Percentiles rank a stretch among this genome's conserved stretches.
Evolutionary conservation across 2,329 filamentous ascomycete species (phyloP).

Genomic region (Stagonosporopsis chrysanthemi): DNA sequence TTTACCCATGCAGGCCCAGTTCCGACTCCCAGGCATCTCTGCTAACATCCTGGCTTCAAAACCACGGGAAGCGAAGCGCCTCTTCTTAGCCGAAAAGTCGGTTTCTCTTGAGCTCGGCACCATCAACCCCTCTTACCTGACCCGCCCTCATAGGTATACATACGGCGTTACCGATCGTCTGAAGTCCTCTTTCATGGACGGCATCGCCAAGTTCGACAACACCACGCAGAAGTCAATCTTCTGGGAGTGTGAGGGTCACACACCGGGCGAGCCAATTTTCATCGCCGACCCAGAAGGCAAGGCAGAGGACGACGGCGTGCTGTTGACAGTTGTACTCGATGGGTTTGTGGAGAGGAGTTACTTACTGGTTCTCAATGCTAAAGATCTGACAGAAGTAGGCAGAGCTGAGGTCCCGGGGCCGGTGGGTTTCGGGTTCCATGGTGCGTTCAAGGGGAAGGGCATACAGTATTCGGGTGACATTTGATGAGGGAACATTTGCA

Average conservation of each 20-base stretch:
- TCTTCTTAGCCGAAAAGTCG: slow-evolving; percentile 60
- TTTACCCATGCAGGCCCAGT: slow-evolving; percentile 41
- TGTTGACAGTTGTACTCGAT: slow-evolving; percentile 71
- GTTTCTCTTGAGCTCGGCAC: slow-evolving; percentile 67
- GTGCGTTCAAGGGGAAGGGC: slow-evolving; percentile 55
- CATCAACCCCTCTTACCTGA: slow-evolving; percentile 66
- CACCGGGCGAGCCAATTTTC: slow-evolving; percentile 75
- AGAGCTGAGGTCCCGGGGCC: slow-evolving; percentile 68
- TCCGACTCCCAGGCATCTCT: slow-evolving; percentile 47
- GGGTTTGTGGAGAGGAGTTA: slow-evolving; percentile 67
- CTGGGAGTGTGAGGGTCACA: slow-evolving; percentile 69
- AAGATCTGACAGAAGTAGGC: slow-evolving; percentile 68
- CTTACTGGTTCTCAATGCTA: slow-evolving; percentile 70
- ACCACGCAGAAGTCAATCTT: slow-evolving; percentile 59
- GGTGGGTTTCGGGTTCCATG: slow-evolving; percentile 72
- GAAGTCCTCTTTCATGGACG: slow-evolving; percentile 67
- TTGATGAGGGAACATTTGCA: background rate
- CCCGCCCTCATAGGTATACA: slow-evolving; percentile 65
- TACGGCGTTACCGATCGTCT: slow-evolving; percentile 67
- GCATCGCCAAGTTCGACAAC: slow-evolving; percentile 71
- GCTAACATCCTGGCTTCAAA: slow-evolving; percentile 23
- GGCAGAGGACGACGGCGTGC: slow-evolving; percentile 69
- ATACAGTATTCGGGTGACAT: slow-evolving; percentile 27
- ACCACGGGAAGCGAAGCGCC: slow-evolving; percentile 45
- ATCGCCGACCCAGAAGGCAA: slow-evolving; percentile 59